phyloP scores from a whole-genome alignment of 202 grass and related monocot species.

The Brachypodium distachyon region DNA sequence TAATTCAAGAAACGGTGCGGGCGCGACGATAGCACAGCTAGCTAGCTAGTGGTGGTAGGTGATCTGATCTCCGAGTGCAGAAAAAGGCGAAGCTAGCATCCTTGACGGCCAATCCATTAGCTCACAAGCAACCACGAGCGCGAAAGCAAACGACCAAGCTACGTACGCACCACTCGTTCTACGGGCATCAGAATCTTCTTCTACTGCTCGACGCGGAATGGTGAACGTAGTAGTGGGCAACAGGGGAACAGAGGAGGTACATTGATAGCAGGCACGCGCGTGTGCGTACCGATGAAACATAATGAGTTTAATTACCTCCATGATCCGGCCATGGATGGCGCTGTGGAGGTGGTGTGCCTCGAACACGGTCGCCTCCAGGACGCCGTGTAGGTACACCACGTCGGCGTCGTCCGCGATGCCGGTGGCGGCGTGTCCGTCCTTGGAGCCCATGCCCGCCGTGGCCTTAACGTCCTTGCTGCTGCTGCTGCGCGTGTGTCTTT shows the following conservation, averaged over 20 bases:
- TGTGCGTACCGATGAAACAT: neutral
- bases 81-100: neutral
- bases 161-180: neutral
- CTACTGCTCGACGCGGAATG: neutral
- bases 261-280: neutral
- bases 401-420: neutral
- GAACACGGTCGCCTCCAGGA: conserved; percentile 59
- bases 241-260: neutral
- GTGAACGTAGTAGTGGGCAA: too few species aligned
- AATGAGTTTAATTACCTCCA: conserved; percentile 34
- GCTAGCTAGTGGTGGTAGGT: conserved; percentile 31
- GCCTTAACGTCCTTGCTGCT: conserved; percentile 10
- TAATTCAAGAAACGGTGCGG: neutral
- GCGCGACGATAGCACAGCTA: neutral
- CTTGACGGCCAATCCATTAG: conserved; percentile 41
- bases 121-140: conserved; percentile 26
- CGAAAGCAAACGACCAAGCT: conserved; percentile 23
- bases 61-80: neutral
- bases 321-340: conserved; percentile 32
- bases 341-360: conserved; percentile 60
- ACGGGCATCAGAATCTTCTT: neutral
- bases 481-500: too few species aligned
- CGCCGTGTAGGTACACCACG: conserved; percentile 46
- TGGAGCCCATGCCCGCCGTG: conserved; percentile 10
- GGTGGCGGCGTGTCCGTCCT: neutral